Percentiles rank a stretch among this genome's conserved stretches.
Conservation (phyloP, 148 eudicot species). For the Oxyria digyna region DNA sequence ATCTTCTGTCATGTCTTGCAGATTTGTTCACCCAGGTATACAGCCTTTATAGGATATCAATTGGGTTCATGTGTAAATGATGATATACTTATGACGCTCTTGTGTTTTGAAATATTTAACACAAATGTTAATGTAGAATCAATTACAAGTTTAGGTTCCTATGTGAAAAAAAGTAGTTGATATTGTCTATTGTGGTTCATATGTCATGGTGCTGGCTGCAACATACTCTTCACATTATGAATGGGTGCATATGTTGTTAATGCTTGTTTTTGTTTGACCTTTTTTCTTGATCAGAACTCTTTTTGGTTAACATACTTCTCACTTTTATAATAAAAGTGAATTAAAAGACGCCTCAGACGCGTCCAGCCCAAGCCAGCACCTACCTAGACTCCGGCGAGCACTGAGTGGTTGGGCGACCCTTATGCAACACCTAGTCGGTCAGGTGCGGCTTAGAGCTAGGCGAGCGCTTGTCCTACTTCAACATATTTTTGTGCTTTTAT, state of each 20-base stretch:
- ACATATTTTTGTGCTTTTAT: too few species aligned
- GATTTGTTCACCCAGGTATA: slow-evolving; percentile 86
- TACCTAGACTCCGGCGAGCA: too few species aligned
- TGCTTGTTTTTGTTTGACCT: neutral
- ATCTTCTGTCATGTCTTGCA: slow-evolving; percentile 84
- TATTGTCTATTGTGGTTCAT: neutral
- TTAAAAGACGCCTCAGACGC: too few species aligned
- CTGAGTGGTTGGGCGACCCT: too few species aligned
- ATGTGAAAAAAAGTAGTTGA: neutral
- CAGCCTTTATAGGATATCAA: neutral
- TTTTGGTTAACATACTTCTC: too few species aligned
- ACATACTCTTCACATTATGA: neutral
- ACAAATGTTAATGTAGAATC: neutral
- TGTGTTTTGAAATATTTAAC: neutral
- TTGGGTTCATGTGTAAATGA: neutral
- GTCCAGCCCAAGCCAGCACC: too few species aligned
- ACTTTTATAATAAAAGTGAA: too few species aligned
- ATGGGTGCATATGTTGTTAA: neutral
- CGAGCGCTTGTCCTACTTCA: too few species aligned
- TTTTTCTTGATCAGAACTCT: neutral
- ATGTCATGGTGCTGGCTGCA: neutral
- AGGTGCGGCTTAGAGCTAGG: too few species aligned
- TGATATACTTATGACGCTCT: neutral
- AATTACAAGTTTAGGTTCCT: neutral
- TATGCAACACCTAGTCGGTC: too few species aligned